phyloP scores from a whole-genome alignment of 768 basidiomycete species.

The Royoungia palumana region DNA sequence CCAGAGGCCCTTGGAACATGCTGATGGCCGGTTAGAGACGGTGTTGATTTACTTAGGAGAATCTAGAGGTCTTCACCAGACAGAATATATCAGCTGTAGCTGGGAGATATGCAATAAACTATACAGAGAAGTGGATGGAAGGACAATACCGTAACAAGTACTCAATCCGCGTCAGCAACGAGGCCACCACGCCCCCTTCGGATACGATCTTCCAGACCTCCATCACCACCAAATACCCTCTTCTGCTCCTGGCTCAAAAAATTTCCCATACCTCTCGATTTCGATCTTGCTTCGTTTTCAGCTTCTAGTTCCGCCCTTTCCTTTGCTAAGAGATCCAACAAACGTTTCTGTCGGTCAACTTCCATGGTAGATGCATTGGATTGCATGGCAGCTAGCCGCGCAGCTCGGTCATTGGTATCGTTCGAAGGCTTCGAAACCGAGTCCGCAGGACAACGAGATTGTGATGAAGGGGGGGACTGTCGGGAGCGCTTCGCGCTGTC shows the following conservation, averaged over 20 bases:
- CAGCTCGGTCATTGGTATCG: conserved; percentile 58
- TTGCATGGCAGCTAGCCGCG: conserved; percentile 89
- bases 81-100: conserved; percentile 1
- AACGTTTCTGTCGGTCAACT: conserved; percentile 65
- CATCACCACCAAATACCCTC: conserved; percentile 74
- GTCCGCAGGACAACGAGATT: conserved; percentile 17
- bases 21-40: not conserved
- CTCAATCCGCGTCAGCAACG: conserved; percentile 50
- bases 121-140: conserved; percentile 4
- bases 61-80: not conserved
- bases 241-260: conserved; percentile 85
- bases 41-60: not conserved
- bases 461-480: conserved; percentile 36
- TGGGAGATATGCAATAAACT: conserved; percentile 3
- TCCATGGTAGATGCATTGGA: conserved; percentile 65
- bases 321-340: conserved; percentile 64
- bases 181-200: conserved; percentile 67
- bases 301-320: conserved; percentile 77
- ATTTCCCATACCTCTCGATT: conserved; percentile 73
- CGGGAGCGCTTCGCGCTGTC: conserved; percentile 49
- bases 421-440: conserved; percentile 15
- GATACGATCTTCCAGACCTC: conserved; percentile 78
- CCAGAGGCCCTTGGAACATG: too few species aligned
- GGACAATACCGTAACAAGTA: conserved; percentile 1
- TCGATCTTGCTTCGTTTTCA: conserved; percentile 63